These are phyloP conservation scores for Boletus reticulatus DNA, from an alignment of 768 basidiomycete species.

Conservation along the genomic window DNA sequence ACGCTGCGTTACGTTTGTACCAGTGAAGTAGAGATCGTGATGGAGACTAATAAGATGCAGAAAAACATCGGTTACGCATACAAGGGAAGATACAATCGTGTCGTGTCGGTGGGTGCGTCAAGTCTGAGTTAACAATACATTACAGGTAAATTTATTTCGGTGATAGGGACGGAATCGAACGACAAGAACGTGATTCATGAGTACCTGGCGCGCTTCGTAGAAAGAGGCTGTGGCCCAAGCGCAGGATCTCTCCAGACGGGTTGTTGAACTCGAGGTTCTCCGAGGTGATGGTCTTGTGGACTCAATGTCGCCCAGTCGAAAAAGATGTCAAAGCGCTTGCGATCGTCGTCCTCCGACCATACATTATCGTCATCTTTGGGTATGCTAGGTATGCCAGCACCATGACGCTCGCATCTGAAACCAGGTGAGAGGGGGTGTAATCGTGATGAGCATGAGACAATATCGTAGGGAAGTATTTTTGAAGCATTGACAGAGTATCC, in stretches of 20 bases:
- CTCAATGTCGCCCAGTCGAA: constrained; percentile 14
- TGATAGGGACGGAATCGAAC: too few relatives aligned
- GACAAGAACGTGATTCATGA: not conserved
- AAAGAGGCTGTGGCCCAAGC: too few relatives aligned
- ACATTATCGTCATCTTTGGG: too few relatives aligned
- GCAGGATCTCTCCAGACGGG: constrained; percentile 2
- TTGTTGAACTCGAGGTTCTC: constrained; percentile 17
- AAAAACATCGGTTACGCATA: too few relatives aligned
- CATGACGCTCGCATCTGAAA: constrained; percentile 1
- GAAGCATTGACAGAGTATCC: constrained; percentile 4
- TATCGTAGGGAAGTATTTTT: constrained; percentile 18
- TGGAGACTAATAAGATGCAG: too few relatives aligned
- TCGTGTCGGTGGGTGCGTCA: too few relatives aligned
- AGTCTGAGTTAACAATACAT: too few relatives aligned
- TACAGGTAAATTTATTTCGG: too few relatives aligned
- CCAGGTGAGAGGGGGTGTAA: not conserved
- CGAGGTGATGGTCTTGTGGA: constrained; percentile 16
- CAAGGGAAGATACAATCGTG: too few relatives aligned
- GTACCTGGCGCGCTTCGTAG: constrained; percentile 10
- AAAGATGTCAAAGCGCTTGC: constrained; percentile 13
- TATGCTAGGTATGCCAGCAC: constrained; percentile 3
- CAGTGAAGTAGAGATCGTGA: too few relatives aligned
- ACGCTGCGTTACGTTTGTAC: too few relatives aligned
- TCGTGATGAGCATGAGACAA: constrained; percentile 6
- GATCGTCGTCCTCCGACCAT: constrained; percentile 5